These are phyloP conservation scores for Beauveria medogensis DNA, from an alignment of 2,329 filamentous ascomycete genomes.

Conservation along the genomic window DNA sequence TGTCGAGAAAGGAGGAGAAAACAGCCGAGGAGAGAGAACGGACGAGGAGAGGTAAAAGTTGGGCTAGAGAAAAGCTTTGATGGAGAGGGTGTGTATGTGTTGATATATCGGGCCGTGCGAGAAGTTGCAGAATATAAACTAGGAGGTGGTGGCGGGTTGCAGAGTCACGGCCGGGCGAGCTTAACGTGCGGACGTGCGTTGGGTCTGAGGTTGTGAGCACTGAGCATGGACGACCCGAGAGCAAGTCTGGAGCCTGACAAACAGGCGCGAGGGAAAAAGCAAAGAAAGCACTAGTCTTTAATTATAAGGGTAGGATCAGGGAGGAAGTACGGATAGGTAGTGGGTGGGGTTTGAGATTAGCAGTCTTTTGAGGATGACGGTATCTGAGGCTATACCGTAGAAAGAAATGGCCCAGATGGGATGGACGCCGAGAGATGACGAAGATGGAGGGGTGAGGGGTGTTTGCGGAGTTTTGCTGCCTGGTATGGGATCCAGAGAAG, in stretches of 20 bases:
- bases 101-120: conserved; percentile 4
- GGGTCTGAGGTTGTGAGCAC: background rate
- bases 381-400: background rate
- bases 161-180: background rate
- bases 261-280: background rate
- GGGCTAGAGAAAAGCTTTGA: background rate
- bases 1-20: background rate
- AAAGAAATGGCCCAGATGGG: background rate
- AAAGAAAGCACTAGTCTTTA: background rate
- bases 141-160: background rate
- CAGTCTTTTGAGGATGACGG: background rate
- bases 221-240: background rate
- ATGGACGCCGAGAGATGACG: background rate
- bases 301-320: background rate
- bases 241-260: background rate
- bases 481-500: too few species aligned
- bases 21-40: background rate
- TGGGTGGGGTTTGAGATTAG: background rate
- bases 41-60: background rate
- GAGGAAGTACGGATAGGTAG: background rate
- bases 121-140: background rate
- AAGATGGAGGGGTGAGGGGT: background rate
- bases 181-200: background rate
- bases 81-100: background rate
- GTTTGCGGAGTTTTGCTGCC: background rate